Evolutionary conservation across 2,329 filamentous ascomycete species (phyloP), one percentile per base, ranked within the genome.

Genomic region (Phaeosphaeria sp.): DNA sequence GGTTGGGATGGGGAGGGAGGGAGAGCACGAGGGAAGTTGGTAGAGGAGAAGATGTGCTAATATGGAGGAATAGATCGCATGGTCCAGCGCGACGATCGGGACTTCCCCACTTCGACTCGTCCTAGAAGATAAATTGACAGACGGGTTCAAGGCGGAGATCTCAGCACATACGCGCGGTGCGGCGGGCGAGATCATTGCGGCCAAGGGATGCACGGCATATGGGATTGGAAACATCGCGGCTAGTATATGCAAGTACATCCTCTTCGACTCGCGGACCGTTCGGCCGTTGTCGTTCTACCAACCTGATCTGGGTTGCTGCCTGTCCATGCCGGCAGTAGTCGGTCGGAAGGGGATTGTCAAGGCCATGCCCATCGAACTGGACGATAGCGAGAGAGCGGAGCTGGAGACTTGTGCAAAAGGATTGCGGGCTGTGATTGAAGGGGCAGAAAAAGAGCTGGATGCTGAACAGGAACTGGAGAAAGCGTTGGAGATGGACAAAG

Each of bases 181-280:
- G 39, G 79, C 82, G 0, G 77, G 80, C 8, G 76, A 72, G 13
- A 84, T 85, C 59, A 80, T 84, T 46, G 73, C 77, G 20, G 76
- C 78, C 11, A 85, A 86, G 68, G 83, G 83, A 0, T 79, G 81
- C 25, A 85, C 80, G 0, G 77, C 81, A 0, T 84, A 80, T 61
- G 83, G 83, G 11, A 82, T 84, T 46, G 82, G 79, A 8, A 80
- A 81, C 25, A 76, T 83, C 3, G 77, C 82, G 2, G 75, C 79
- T 1, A 79, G 74, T 43, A 81, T 85, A 53, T 85, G 83, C 69
- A 78, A 79, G 55, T 81, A 82, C 13, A 82, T 86, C 15, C 66
- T 84, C 13, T 78, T 78, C 46, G 83, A 85, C 64, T 75, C 80
- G 55, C 76, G 77, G 9, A 78, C 80, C 39, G 77, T 85, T 18